Conservation (phyloP, 768 basidiomycete species). For the Boletellus ananas region DNA sequence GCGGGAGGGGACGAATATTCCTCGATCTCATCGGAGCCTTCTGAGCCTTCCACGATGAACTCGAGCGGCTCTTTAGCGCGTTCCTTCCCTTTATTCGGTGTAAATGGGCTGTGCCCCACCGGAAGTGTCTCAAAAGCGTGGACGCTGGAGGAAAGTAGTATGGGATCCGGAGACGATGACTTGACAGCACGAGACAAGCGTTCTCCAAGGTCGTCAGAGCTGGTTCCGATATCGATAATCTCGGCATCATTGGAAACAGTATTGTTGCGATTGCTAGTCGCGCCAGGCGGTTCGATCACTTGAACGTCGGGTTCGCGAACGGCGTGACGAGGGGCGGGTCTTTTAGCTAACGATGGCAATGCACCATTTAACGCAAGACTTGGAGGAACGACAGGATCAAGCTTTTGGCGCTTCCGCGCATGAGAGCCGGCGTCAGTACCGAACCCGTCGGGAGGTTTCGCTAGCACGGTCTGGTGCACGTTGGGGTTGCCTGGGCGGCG, state of each 20-base stretch:
- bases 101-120: background rate
- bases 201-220: constrained; percentile 23
- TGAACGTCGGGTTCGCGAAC: constrained; percentile 24
- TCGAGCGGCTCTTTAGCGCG: constrained; percentile 11
- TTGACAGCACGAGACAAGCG: constrained; percentile 11
- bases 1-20: constrained; percentile 11
- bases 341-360: constrained; percentile 1
- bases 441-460: background rate
- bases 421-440: background rate
- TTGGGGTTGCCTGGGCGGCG: constrained; percentile 24
- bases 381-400: constrained; percentile 3
- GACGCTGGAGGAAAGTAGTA: background rate
- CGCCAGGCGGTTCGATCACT: constrained; percentile 5
- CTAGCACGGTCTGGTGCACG: constrained; percentile 18
- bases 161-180: constrained; percentile 23
- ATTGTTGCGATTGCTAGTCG: background rate
- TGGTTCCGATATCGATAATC: constrained; percentile 15
- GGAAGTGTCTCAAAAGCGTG: constrained; percentile 27
- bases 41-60: constrained; percentile 20
- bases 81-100: constrained; percentile 22
- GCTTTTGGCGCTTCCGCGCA: constrained; percentile 23
- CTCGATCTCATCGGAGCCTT: constrained; percentile 22
- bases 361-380: background rate
- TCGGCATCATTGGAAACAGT: constrained; percentile 14
- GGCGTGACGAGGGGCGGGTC: background rate